Base-by-base conservation (phyloP, 768 basidiomycete species). In the Boletellus ananiceps region DNA sequence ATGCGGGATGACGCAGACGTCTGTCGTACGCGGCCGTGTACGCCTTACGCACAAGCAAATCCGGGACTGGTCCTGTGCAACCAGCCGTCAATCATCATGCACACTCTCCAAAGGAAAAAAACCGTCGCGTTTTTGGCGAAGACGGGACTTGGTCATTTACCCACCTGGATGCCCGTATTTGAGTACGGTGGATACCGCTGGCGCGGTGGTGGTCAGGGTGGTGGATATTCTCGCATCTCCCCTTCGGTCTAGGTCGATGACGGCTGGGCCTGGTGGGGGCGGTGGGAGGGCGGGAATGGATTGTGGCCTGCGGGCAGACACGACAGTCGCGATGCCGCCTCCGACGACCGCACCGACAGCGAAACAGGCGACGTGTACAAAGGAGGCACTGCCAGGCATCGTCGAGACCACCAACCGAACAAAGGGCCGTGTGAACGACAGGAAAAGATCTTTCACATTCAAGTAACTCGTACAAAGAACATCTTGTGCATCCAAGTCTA, bases 21-120 rank as follows among this genome's bases (percentile, higher is more conserved):
- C 96, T 75, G 67, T 99, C 96, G 66, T 99, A 98, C 8, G 81
- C 90, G 1, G 91, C 84, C 18, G 86, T 83, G 60, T 96, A 97
- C 14, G 88, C 93, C 62, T 81, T 80, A 42, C 92, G 80, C 38
- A 84, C 77, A 18, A 96, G 73, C 12, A 84, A 63, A 69, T 96
- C 94, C 2, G 84, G 76, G 44, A 92, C 76, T 13, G 94, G 93
- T 8, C 93, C 93, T 95, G 56, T n/a, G 51, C 35, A 51, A 35
- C 39, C 43, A 19, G n/a, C 23, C 23, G 56, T 51, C 47, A 53
- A 40, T 41, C n/a, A 9, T 4, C 38, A 29, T 3, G 19, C 29
- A 29, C 29, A 2, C 8, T 8, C 1, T 11, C 29, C 8, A 29
- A 29, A 29, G 11, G 7, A 11, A 4, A 29, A 29, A 29, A 3